Conservation (phyloP, 2,329 filamentous ascomycete genomes). For the Xylaria sp. region DNA sequence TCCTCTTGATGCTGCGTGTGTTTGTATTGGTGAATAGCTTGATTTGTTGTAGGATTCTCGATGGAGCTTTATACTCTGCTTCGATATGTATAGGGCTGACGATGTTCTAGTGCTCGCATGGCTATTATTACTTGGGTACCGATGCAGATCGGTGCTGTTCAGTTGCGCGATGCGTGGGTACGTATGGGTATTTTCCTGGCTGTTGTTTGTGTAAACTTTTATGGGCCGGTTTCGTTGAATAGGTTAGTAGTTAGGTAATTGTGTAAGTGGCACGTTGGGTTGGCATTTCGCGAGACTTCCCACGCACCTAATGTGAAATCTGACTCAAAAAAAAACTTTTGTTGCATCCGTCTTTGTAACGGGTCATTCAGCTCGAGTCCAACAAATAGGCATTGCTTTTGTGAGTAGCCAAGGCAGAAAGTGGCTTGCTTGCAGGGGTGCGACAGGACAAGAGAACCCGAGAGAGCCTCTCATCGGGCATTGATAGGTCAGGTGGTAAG, state of each 20-base stretch:
- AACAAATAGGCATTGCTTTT: slow-evolving; percentile 1
- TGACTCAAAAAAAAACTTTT: no score
- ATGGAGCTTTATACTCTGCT: neutral
- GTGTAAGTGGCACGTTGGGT: no score
- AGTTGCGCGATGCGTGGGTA: neutral
- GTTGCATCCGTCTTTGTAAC: neutral
- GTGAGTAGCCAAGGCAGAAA: neutral
- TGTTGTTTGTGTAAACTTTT: no score
- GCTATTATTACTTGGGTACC: slow-evolving; percentile 4
- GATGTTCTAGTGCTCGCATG: neutral
- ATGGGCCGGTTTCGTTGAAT: no score
- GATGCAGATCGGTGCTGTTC: slow-evolving; percentile 6
- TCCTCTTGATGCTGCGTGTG: neutral
- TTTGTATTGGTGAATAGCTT: neutral
- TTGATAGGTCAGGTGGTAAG: neutral
- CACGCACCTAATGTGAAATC: no score
- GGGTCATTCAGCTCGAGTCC: neutral
- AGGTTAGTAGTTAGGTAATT: no score
- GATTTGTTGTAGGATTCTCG: neutral
- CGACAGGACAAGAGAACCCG: neutral
- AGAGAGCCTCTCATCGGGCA: neutral
- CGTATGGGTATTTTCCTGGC: no score
- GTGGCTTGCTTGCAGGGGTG: neutral
- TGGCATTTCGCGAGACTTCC: no score
- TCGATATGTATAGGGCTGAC: neutral